Base-by-base conservation (phyloP, 73 alveolate genomes). In the Uronychia binucleata region DNA sequence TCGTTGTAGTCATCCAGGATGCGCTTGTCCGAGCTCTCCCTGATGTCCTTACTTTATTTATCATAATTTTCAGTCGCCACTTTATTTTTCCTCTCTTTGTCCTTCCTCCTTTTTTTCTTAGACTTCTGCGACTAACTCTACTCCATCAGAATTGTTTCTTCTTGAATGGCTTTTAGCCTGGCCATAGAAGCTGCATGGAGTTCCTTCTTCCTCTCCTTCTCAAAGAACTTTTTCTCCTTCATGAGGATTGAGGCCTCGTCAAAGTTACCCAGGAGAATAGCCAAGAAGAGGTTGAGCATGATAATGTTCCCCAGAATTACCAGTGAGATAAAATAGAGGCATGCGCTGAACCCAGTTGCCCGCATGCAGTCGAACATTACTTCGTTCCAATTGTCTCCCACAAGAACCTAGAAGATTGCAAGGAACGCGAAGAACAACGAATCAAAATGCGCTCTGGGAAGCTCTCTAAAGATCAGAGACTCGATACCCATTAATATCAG, bases 261-360 rank as follows among this genome's bases (percentile, higher is more conserved):
- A 59, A 81, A 81, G 75, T 81, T 81, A 30, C 86, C 90, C 60
- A 90, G 67, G 1, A 90, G 82, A 25, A 92, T 90, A 31, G 97
- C 92, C 13, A 92, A 78, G 88, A 92, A 92, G 31, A 92, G 85
- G 58, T 90, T 90, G 19, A 90, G 90, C 81, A 90, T 46, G 28
- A 90, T 86, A 32, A 78, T 83, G 46, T 81, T 46, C 0, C 96
- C 96, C 8, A 82, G 27, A 26, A 86, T 58, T 11, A 86, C 26
- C 29, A 90, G 33, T 0, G 93, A 30, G 57, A 90, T 90, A 74
- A 90, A 90, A 78, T 58, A 90, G 0, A 90, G 0, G 31, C 80
- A 59, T 27, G 89, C 74, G 1, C 80, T 57, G 27, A 30, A 26
- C 19, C 90, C 83, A 58, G 28, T 57, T n/a, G 87, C 57, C 34